phyloP scores from a whole-genome alignment of 176 grass and related monocot species.

The Otatea glauca region DNA sequence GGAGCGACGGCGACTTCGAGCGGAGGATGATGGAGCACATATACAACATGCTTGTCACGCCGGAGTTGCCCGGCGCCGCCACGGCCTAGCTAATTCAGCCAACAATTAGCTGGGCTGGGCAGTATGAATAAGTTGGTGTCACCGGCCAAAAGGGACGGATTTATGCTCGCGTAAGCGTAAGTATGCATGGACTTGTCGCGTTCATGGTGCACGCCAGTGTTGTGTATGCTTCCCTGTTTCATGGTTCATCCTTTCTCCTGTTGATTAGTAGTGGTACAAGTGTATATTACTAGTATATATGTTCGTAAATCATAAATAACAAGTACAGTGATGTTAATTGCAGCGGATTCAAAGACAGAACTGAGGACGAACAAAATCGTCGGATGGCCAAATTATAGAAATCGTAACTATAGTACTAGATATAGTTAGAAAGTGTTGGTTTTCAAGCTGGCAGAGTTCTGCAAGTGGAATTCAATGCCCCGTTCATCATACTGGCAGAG shows the following conservation, averaged over 20 bases:
- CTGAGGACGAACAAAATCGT: background rate
- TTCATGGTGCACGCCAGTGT: background rate
- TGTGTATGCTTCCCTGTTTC: background rate
- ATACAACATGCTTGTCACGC: slow-evolving; percentile 47
- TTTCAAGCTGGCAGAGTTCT: too few relatives aligned
- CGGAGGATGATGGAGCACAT: slow-evolving; percentile 67
- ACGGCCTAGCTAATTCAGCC: background rate
- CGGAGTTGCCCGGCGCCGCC: slow-evolving; percentile 50
- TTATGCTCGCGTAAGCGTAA: background rate
- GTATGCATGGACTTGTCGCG: too few relatives aligned
- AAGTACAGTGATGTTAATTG: background rate
- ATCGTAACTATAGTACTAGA: background rate
- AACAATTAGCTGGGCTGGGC: background rate
- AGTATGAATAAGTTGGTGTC: background rate
- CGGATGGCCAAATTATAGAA: background rate
- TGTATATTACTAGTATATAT: background rate
- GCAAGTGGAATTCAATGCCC: too few relatives aligned
- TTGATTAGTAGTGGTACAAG: background rate
- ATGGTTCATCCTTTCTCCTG: background rate
- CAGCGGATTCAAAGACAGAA: background rate
- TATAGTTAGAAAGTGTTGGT: too few relatives aligned
- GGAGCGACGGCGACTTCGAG: slow-evolving; percentile 53
- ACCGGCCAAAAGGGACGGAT: background rate
- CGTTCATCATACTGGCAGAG: too few relatives aligned
- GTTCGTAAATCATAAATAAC: background rate